Evolutionary conservation across 805 yeast species (phyloP).

Genomic region (Sungouiozyma intestinalis): DNA sequence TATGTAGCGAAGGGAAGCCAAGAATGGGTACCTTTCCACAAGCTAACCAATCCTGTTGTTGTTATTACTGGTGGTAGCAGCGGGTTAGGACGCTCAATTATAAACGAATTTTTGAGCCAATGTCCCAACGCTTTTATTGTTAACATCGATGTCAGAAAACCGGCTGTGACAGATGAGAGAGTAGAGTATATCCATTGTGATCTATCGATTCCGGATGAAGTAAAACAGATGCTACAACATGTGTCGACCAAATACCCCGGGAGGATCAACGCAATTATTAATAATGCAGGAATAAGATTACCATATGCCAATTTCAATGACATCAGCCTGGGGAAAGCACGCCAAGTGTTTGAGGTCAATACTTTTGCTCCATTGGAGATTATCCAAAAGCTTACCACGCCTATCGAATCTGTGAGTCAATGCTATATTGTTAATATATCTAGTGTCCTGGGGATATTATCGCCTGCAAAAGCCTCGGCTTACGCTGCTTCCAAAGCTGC

Average conservation of each 20-base stretch:
- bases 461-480: slow-evolving; percentile 66
- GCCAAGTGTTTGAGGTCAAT: slow-evolving; percentile 50
- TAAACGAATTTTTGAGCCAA: slow-evolving; percentile 10
- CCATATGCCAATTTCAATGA: slow-evolving; percentile 42
- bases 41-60: slow-evolving; percentile 4
- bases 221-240: slow-evolving; percentile 29
- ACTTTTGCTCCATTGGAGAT: slow-evolving; percentile 55
- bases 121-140: slow-evolving; percentile 19
- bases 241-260: slow-evolving; percentile 32
- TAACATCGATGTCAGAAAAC: slow-evolving; percentile 14
- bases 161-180: slow-evolving; percentile 5
- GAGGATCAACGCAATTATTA: slow-evolving; percentile 52
- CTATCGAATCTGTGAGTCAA: slow-evolving; percentile 38
- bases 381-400: slow-evolving; percentile 56
- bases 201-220: slow-evolving; percentile 41
- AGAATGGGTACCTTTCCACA: slow-evolving; percentile 6
- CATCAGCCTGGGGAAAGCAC: slow-evolving; percentile 41
- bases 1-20: slow-evolving; percentile 5
- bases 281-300: slow-evolving; percentile 72
- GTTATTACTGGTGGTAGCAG: slow-evolving; percentile 32
- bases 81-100: slow-evolving; percentile 29
- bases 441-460: slow-evolving; percentile 67
- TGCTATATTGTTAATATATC: slow-evolving; percentile 74
- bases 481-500: slow-evolving; percentile 89
- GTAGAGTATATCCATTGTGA: slow-evolving; percentile 54